Base-by-base conservation (phyloP, 495 filamentous ascomycete species). In the Halenospora varia region DNA sequence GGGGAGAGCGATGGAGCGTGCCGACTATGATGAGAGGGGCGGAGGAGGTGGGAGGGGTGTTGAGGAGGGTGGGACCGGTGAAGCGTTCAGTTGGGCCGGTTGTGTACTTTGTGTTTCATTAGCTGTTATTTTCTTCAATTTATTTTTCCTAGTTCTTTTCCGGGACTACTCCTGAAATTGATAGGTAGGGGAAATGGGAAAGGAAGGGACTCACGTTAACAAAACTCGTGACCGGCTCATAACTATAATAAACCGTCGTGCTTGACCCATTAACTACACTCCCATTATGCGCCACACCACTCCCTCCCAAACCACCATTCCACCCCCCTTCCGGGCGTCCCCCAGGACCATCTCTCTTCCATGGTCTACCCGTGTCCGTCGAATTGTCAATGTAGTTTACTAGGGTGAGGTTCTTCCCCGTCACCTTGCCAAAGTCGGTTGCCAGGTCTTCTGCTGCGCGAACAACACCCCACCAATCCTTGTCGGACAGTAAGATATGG, bases 371-470 rank as follows among this genome's bases (percentile, higher is more conserved):
- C 9, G 35, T n/a, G n/a, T 40, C 35, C n/a, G 9, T n/a, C 35
- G 35, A 9, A 9, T n/a, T 40, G 9, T 40, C 35, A 40, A 40
- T n/a, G n/a, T 40, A 77, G 25, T 75, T 77, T 56, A 75, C 75
- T 39, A 84, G 65, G 15, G 77, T 79, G 56, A 86, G 77, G 62
- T 84, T 82, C 35, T 71, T 74, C 19, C 84, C 83, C 10, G 84
- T 88, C 2, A 88, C 86, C 15, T 80, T 77, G 10, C 84, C 82
- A 70, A 92, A 88, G 71, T 92, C 88, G n/a, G 73, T 66, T 0
- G 86, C 80, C 1, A 92, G 74, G 62, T 87, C 83, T 22, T 79
- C 71, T 10, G 82, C 84, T 9, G 85, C 88, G 39, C 86, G 78
- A 51, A 88, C 78, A 18, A 90, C 84, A 42, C 85, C 88, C 62